Conservation (phyloP, 805 yeast species). For the Teunomyces tritomae region DNA sequence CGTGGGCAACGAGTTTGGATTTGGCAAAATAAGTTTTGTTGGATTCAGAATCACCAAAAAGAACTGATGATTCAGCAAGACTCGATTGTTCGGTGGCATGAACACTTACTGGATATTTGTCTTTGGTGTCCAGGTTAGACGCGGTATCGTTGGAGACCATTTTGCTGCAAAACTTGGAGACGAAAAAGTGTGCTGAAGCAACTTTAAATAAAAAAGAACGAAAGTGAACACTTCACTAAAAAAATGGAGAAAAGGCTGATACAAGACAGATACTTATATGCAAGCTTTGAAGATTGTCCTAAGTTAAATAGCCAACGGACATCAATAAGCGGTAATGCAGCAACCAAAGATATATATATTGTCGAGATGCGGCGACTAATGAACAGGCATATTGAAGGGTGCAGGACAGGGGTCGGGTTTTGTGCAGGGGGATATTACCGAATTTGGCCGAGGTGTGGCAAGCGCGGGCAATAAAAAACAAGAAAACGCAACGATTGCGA, state of each 20-base stretch:
- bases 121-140: neutral
- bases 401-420: neutral
- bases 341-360: too few species aligned
- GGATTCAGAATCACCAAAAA: constrained; percentile 8
- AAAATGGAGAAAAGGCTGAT: too few species aligned
- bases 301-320: too few species aligned
- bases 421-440: neutral
- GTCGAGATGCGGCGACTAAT: too few species aligned
- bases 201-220: too few species aligned
- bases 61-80: constrained; percentile 5
- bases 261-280: too few species aligned
- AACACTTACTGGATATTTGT: neutral
- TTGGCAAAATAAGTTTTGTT: constrained; percentile 13
- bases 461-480: neutral
- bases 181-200: too few species aligned
- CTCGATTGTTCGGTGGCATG: neutral
- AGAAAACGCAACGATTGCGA: neutral
- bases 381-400: neutral
- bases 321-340: too few species aligned
- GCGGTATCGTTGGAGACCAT: neutral
- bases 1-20: constrained; percentile 34
- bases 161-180: neutral
- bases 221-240: too few species aligned
- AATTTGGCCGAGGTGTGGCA: neutral
- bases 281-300: too few species aligned